These are phyloP conservation scores for Fusarium agapanthi DNA, from an alignment of 2,329 filamentous ascomycete species.

Conservation along the genomic window DNA sequence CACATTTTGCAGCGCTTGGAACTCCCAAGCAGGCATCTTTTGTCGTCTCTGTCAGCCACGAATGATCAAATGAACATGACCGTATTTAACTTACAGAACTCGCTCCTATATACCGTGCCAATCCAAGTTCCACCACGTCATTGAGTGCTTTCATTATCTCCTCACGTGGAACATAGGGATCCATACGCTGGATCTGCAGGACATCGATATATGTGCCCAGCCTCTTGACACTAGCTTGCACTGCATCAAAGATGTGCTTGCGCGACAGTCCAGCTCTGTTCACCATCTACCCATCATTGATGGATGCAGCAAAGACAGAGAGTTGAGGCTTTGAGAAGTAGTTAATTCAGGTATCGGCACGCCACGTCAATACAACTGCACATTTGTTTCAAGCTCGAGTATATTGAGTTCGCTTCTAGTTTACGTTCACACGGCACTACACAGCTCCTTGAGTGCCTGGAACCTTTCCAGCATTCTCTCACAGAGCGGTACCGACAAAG, in stretches of 20 bases:
- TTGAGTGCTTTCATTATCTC: neutral
- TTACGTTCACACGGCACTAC: rapidly evolving
- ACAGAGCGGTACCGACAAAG: neutral
- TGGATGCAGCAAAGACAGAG: neutral
- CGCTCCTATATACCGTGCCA: neutral
- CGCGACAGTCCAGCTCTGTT: neutral
- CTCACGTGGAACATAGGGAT: neutral
- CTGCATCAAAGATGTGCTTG: neutral
- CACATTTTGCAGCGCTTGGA: conserved; percentile 57
- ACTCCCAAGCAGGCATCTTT: neutral
- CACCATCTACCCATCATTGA: neutral
- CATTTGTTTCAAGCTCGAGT: neutral
- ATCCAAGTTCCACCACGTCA: neutral
- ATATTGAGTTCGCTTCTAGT: neutral
- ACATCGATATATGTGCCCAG: neutral
- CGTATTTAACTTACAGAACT: neutral
- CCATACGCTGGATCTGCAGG: neutral
- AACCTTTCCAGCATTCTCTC: neutral
- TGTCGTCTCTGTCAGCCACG: conserved; percentile 44
- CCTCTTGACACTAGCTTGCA: neutral
- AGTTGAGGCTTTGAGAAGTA: neutral
- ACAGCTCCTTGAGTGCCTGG: rapidly evolving
- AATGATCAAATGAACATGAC: conserved; percentile 35
- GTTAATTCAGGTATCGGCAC: rapidly evolving
- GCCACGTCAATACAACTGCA: rapidly evolving